phyloP scores from a whole-genome alignment of 2,329 filamentous ascomycete genomes.

The Monilinia fructigena region DNA sequence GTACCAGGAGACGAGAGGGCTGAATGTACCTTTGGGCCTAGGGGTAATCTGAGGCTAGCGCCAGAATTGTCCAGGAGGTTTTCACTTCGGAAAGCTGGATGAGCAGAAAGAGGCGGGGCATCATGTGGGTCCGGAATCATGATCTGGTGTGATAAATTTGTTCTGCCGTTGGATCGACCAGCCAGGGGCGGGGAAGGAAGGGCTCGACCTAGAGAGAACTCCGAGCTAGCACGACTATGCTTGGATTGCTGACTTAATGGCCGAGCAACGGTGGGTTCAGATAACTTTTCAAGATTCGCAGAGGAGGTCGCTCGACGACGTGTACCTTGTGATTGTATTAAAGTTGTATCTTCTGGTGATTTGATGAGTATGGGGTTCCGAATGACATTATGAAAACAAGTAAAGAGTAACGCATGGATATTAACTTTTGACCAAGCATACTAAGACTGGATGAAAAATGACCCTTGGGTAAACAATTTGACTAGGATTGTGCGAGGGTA shows the following conservation, averaged over 20 bases:
- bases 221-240: slow-evolving; percentile 69
- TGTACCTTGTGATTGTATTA: slow-evolving; percentile 41
- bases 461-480: slow-evolving; percentile 5
- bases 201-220: slow-evolving; percentile 60
- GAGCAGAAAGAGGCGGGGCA: slow-evolving; percentile 38
- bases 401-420: neutral
- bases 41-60: slow-evolving; percentile 24
- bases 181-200: slow-evolving; percentile 48
- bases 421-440: neutral
- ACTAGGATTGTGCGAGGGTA: neutral
- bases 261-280: slow-evolving; percentile 50
- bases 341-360: slow-evolving; percentile 10
- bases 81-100: slow-evolving; percentile 38
- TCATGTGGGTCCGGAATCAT: slow-evolving; percentile 36
- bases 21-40: slow-evolving; percentile 27
- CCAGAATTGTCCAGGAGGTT: slow-evolving; percentile 30
- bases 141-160: slow-evolving; percentile 38
- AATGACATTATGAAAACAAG: neutral
- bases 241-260: slow-evolving; percentile 62
- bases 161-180: slow-evolving; percentile 38
- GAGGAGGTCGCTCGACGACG: slow-evolving; percentile 61
- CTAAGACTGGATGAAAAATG: neutral
- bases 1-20: slow-evolving; percentile 29
- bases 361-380: slow-evolving; percentile 3
- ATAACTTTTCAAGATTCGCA: slow-evolving; percentile 57